Evolutionary conservation across 140 eudicot species (phyloP).

Genomic region (Eryngium alpinum): DNA sequence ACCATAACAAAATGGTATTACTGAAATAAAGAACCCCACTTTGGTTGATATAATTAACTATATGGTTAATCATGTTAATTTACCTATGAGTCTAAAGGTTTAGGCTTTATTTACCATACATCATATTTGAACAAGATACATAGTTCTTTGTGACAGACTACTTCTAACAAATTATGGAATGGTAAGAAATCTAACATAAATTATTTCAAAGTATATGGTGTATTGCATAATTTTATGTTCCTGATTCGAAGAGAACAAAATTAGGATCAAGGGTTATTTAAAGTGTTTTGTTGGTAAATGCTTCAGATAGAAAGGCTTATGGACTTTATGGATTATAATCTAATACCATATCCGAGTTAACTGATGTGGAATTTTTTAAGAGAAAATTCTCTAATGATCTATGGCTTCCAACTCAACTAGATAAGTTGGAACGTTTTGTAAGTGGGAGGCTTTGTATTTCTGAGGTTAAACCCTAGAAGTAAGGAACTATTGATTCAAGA

Average conservation of each 20-base stretch:
- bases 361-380: neutral
- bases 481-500: too few relatives aligned
- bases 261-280: neutral
- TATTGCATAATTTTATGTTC: neutral
- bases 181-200: neutral
- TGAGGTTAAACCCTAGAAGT: too few relatives aligned
- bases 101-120: neutral
- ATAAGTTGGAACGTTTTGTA: too few relatives aligned
- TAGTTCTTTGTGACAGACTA: neutral
- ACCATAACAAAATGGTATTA: neutral
- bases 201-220: neutral
- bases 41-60: neutral
- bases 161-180: neutral
- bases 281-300: neutral
- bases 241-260: neutral
- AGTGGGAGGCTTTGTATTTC: too few relatives aligned
- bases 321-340: neutral
- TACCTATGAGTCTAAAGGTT: neutral
- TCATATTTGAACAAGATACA: neutral
- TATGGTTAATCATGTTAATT: neutral
- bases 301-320: neutral
- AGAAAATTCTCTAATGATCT: neutral
- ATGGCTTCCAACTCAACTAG: neutral
- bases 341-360: neutral
- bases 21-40: neutral